These are phyloP conservation scores for Penicillium griseofulvum DNA, from an alignment of 2,329 filamentous ascomycete genomes.

Conservation along the genomic window DNA sequence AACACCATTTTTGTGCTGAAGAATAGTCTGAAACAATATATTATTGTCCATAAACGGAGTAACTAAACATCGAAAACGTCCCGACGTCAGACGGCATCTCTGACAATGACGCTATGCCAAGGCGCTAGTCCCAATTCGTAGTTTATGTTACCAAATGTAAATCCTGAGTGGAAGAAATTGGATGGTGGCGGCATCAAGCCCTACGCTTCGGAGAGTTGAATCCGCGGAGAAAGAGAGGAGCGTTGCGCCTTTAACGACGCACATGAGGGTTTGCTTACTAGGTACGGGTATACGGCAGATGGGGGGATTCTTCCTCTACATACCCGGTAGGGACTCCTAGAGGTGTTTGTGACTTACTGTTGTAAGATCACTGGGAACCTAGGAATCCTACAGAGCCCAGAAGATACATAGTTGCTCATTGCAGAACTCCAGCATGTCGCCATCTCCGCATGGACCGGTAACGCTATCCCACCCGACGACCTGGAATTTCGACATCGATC, in stretches of 20 bases:
- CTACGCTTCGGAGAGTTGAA: neutral
- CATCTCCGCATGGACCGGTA: conserved; percentile 1
- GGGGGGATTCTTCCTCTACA: neutral
- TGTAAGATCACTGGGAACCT: neutral
- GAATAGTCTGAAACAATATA: neutral
- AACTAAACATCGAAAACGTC: neutral
- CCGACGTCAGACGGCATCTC: neutral
- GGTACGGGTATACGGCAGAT: neutral
- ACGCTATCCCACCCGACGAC: conserved; percentile 23
- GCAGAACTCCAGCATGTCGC: conserved; percentile 2
- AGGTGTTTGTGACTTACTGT: neutral
- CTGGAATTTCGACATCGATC: conserved; percentile 70
- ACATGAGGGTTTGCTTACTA: neutral
- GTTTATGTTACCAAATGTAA: conserved; percentile 40
- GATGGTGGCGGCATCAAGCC: neutral
- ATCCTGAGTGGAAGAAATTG: conserved; percentile 29
- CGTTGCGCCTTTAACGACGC: conserved; percentile 2
- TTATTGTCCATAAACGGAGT: neutral
- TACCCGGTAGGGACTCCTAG: conserved; percentile 1
- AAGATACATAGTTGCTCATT: neutral
- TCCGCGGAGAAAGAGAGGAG: conserved; percentile 16
- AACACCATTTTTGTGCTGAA: neutral
- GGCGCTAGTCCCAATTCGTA: conserved; percentile 27
- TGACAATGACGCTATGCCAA: conserved; percentile 11
- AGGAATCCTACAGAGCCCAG: neutral